Percentiles rank a stretch among this genome's conserved stretches.
These are phyloP conservation scores for Phytophthora vignae DNA, from an alignment of 352 stramenopile species.

Conservation along the genomic window DNA sequence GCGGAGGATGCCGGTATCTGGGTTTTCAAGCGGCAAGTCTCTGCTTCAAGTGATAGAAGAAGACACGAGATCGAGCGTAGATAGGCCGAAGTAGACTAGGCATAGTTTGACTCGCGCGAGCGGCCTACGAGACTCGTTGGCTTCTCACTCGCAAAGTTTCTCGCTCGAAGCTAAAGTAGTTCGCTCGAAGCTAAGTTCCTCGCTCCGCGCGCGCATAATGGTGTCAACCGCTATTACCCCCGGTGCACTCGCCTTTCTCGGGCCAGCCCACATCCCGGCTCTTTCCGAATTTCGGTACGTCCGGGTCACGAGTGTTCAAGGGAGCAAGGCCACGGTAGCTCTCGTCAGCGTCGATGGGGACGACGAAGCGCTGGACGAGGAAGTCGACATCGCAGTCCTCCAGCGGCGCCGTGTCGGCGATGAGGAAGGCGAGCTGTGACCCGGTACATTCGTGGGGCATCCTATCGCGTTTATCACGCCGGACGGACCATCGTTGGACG, in stretches of 20 bases:
- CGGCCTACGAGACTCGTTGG: not conserved
- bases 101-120: not conserved
- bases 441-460: constrained; percentile 9
- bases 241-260: not conserved
- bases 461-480: constrained; percentile 12
- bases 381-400: not conserved
- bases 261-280: not conserved
- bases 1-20: no score
- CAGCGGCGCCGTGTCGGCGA: not conserved
- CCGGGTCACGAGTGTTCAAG: not conserved
- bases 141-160: not conserved
- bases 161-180: no score
- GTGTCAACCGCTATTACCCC: not conserved
- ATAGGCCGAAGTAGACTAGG: not conserved
- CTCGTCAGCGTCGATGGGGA: not conserved
- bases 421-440: constrained; percentile 8
- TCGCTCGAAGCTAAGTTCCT: no score
- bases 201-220: not conserved
- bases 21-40: constrained; percentile 5
- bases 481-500: not conserved
- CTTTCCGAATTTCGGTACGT: not conserved
- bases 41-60: not conserved
- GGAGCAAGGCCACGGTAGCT: not conserved
- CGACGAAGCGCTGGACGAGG: constrained; percentile 1
- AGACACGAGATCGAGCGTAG: not conserved